phyloP scores from a whole-genome alignment of 345 rosid species.

The Schrenkiella parvula region DNA sequence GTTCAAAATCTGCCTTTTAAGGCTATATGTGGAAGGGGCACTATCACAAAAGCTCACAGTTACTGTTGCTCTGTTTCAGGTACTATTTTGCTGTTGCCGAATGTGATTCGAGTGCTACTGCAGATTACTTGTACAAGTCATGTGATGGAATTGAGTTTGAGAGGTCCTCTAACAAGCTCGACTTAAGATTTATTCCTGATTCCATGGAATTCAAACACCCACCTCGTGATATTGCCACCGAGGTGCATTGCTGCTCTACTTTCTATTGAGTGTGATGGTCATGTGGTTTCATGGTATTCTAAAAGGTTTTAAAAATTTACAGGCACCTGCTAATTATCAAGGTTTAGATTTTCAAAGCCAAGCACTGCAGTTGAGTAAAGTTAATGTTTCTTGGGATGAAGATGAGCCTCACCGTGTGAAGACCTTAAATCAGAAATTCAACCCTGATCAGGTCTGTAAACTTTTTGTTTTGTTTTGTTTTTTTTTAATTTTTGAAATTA shows the following conservation, averaged over 20 bases:
- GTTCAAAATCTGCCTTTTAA: background rate
- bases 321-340: constrained; percentile 73
- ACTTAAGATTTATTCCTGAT: constrained; percentile 89
- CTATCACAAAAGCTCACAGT: background rate
- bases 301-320: background rate
- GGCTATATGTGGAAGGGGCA: background rate
- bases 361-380: constrained; percentile 81
- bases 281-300: constrained; percentile 2
- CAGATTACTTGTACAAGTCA: constrained; percentile 69
- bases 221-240: constrained; percentile 80
- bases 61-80: constrained; percentile 33
- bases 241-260: constrained; percentile 46
- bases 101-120: constrained; percentile 81
- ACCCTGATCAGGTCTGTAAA: constrained; percentile 66
- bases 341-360: constrained; percentile 74
- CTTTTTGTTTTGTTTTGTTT: too few relatives aligned
- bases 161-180: constrained; percentile 88
- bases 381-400: constrained; percentile 86
- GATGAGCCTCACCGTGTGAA: constrained; percentile 88
- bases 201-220: constrained; percentile 83
- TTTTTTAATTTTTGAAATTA: background rate
- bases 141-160: constrained; percentile 93
- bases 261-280: background rate
- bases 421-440: constrained; percentile 70
- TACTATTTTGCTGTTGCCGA: constrained; percentile 83